Conservation (phyloP, 176 grass and related monocot species). For the Elaeis guineensis region DNA sequence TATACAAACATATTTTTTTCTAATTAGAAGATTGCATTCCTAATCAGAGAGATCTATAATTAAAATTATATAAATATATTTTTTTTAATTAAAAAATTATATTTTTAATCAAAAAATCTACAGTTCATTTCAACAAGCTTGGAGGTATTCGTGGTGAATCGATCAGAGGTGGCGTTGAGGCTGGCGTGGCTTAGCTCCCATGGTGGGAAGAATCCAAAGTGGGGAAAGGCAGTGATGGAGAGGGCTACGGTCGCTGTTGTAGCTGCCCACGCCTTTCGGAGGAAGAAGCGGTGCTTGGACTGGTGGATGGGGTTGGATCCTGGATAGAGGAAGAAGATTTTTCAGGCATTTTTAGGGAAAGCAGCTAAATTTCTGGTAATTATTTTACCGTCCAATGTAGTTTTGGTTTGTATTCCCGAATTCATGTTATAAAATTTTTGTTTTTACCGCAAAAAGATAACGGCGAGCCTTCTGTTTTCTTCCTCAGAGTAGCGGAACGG, state of each 20-base stretch:
- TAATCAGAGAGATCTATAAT: no score
- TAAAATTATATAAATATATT: no score
- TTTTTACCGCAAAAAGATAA: no score
- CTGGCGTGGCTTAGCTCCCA: conserved; percentile 49
- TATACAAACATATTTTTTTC: no score
- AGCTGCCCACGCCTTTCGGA: conserved; percentile 78
- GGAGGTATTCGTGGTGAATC: conserved; percentile 65
- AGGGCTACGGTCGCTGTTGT: conserved; percentile 38
- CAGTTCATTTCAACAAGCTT: no score
- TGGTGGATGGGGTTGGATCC: conserved; percentile 83
- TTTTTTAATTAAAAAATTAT: no score
- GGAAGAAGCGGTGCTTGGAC: conserved; percentile 84
- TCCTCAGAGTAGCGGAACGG: no score
- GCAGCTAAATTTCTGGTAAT: conserved; percentile 56
- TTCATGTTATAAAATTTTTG: no score
- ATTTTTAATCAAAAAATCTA: no score
- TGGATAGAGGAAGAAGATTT: conserved; percentile 43
- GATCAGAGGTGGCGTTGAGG: conserved; percentile 71
- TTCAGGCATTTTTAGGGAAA: conserved; percentile 59
- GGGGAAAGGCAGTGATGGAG: conserved; percentile 56
- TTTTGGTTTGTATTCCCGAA: no score
- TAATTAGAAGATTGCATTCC: no score
- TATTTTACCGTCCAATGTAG: conserved; percentile 9
- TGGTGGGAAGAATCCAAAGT: conserved; percentile 33
- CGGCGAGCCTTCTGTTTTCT: no score